A percentile compares a stretch with the other conserved stretches of the same genome.
These are phyloP conservation scores for Boletus mariae DNA, from an alignment of 1,284 basidiomycete species.

Conservation along the genomic window DNA sequence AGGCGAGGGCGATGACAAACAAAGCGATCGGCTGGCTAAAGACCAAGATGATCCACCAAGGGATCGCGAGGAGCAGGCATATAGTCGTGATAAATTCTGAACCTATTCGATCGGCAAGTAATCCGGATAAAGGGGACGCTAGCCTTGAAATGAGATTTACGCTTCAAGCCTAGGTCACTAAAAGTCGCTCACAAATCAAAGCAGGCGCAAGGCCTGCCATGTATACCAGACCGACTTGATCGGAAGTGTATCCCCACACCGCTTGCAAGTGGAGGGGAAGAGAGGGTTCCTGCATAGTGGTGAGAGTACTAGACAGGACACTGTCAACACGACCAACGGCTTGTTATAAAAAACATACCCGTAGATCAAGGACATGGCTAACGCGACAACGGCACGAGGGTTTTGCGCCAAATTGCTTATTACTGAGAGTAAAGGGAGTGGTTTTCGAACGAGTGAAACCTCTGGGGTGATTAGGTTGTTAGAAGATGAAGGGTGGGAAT, in stretches of 20 bases:
- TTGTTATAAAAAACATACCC: constrained; percentile 41
- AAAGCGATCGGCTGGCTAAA: constrained; percentile 50
- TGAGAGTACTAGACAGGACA: constrained; percentile 43
- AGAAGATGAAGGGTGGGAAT: constrained; percentile 1
- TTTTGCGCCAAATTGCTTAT: constrained; percentile 48
- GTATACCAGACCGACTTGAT: constrained; percentile 67
- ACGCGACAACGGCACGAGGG: constrained; percentile 52
- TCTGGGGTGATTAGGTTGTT: constrained; percentile 10
- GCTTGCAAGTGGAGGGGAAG: constrained; percentile 63
- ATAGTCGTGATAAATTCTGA: constrained; percentile 52
- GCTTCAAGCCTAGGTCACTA: background rate
- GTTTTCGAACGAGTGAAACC: constrained; percentile 25
- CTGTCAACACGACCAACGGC: background rate
- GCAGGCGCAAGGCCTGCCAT: constrained; percentile 69
- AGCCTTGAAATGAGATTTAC: constrained; percentile 6
- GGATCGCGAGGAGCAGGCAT: constrained; percentile 52
- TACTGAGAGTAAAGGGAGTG: constrained; percentile 39
- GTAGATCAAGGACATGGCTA: constrained; percentile 54
- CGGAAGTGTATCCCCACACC: constrained; percentile 58
- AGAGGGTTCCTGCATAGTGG: constrained; percentile 57
- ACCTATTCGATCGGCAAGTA: constrained; percentile 59
- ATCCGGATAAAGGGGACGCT: constrained; percentile 65
- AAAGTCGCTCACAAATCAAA: constrained; percentile 50
- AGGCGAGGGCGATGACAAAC: constrained; percentile 58
- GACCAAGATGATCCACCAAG: constrained; percentile 64